Percentiles rank a stretch among this genome's conserved stretches.
phyloP scores from a whole-genome alignment of 2,329 filamentous ascomycete genomes.

The Aspergillus arachidicola region DNA sequence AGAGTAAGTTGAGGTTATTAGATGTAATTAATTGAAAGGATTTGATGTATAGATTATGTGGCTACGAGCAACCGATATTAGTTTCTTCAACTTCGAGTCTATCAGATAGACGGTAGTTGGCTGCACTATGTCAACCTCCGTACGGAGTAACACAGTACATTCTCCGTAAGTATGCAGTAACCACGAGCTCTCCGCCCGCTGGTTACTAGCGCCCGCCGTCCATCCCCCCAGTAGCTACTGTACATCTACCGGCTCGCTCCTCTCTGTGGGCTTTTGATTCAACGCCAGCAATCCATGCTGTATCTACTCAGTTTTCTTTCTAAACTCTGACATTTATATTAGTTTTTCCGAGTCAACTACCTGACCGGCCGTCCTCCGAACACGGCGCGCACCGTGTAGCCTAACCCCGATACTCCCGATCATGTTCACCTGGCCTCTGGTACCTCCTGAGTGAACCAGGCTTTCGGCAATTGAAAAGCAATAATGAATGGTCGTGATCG shows the following conservation, averaged over 20 bases:
- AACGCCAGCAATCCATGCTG: background rate
- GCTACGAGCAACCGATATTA: background rate
- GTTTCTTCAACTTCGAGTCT: background rate
- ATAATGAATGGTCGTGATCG: slow-evolving; percentile 44
- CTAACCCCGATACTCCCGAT: slow-evolving; percentile 25
- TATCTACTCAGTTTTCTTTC: background rate
- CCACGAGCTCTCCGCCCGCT: slow-evolving; percentile 30
- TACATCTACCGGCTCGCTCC: slow-evolving; percentile 19
- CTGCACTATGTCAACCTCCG: background rate
- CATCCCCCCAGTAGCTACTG: slow-evolving; percentile 25
- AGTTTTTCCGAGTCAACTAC: background rate
- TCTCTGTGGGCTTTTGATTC: slow-evolving; percentile 9
- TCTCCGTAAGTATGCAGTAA: slow-evolving; percentile 10
- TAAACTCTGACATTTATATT: background rate
- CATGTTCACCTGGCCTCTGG: slow-evolving; percentile 36
- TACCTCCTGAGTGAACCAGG: slow-evolving; percentile 29
- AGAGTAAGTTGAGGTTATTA: background rate
- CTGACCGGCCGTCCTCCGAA: background rate
- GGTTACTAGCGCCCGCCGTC: slow-evolving; percentile 23
- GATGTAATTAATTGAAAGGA: background rate
- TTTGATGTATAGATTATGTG: background rate
- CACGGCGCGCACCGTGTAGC: slow-evolving; percentile 19
- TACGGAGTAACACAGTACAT: background rate
- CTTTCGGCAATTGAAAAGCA: slow-evolving; percentile 22
- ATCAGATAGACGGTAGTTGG: background rate